These are phyloP conservation scores for Dendrocalamus sinicus DNA, from an alignment of 176 grass and related monocot genomes.

Conservation along the genomic window DNA sequence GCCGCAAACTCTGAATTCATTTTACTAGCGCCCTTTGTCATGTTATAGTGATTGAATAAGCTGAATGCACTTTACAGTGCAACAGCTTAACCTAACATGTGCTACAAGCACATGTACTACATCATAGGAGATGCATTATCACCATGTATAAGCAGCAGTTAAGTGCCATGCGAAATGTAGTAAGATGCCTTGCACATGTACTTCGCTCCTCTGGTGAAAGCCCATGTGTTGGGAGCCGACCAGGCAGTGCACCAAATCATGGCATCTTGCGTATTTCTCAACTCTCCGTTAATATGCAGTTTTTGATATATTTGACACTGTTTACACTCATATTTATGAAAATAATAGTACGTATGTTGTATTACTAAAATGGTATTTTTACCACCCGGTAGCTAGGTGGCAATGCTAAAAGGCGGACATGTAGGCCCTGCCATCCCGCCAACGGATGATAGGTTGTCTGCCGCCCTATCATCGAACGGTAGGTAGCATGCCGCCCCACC, in stretches of 20 bases:
- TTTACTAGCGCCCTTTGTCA: neutral
- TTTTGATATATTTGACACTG: too few species aligned
- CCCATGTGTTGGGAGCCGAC: constrained; percentile 37
- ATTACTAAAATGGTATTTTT: too few species aligned
- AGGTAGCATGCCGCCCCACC: too few species aligned
- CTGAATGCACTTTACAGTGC: constrained; percentile 40
- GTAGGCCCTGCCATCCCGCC: too few species aligned
- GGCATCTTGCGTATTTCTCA: neutral
- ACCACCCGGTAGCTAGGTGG: too few species aligned
- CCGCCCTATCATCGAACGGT: too few species aligned
- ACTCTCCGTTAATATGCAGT: neutral
- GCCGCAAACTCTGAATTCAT: neutral
- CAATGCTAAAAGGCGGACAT: too few species aligned
- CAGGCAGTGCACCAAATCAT: constrained; percentile 19
- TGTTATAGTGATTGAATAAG: neutral
- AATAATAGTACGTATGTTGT: too few species aligned
- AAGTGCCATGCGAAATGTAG: constrained; percentile 25
- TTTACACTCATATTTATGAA: too few species aligned
- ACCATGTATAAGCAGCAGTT: neutral
- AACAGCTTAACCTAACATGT: constrained; percentile 59
- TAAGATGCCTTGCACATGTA: constrained; percentile 24
- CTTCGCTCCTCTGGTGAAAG: constrained; percentile 13
- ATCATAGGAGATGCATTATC: constrained; percentile 15
- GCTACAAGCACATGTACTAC: constrained; percentile 4
- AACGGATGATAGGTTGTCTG: too few species aligned